Evolutionary conservation across 371 early-diverging fungal genomes (phyloP), one percentile per base, ranked within the genome.

Genomic region (Funneliformis caledonium): DNA sequence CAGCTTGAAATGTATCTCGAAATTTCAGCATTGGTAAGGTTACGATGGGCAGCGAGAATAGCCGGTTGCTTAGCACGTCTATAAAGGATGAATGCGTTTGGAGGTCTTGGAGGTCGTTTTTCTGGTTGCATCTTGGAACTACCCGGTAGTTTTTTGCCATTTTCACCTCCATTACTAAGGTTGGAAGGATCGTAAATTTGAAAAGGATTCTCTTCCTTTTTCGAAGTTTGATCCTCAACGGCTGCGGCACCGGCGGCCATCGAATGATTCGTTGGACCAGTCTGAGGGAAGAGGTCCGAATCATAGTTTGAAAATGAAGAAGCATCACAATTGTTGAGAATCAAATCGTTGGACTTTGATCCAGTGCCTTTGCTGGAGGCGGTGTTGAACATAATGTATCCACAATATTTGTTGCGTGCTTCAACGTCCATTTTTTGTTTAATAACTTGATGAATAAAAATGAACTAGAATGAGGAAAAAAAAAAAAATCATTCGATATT

Each of bases 61-160:
- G 69, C 79, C 0, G 79, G 79, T 52, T 78, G 79, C 37, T 78
- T 78, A 10, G 68, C 79, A 48, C 64, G n/a, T 48, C 79, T 78
- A 68, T 78, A 78, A 3, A 78, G 37, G n/a, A 78, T 78, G 42
- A 78, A 78, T 6, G 79, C 79, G 11, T 78, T 78, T 3, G 79
- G 79, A 42, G 79, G 79, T 33, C 79, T 42, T 1, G 79, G 79
- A 1, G 79, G 67, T 26, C 64, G 79, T 42, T 69, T 78, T 52
- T 65, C 76, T 7, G 19, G 16, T 45, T 45, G 31, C 45, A 45
- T 22, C 16, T 60, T 60, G 16, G 37, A 56, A 45, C 47, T 22
- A 11, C 62, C 64, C 11, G 78, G 22, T 37, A 52, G 47, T 37
- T 73, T 42, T 50, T 72, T 69, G 22, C 31, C 31, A 75, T 56